These are phyloP conservation scores for Cercospora janseana DNA, from an alignment of 2,329 filamentous ascomycete genomes.

Conservation along the genomic window DNA sequence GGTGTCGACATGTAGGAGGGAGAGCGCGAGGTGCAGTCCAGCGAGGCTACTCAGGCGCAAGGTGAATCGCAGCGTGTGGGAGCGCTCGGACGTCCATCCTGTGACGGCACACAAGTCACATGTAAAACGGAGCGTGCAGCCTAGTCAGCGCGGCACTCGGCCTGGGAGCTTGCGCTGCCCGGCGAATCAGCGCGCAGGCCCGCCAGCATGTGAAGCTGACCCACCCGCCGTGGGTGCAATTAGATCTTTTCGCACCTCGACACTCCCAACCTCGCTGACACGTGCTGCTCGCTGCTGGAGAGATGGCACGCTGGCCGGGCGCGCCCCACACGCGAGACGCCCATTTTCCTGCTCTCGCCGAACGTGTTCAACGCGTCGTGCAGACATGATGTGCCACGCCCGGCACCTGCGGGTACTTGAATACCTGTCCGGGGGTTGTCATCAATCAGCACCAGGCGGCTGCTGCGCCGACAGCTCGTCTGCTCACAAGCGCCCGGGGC, in stretches of 20 bases:
- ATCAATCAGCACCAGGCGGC: not conserved
- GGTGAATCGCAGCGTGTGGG: constrained; percentile 4
- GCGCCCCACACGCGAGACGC: not conserved
- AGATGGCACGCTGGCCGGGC: not conserved
- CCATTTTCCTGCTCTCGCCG: not conserved
- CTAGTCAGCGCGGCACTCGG: not conserved
- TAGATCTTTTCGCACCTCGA: not conserved
- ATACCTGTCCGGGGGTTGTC: not conserved
- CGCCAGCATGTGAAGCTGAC: not conserved
- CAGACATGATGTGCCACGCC: not conserved
- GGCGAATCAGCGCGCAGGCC: too few species aligned
- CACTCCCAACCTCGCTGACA: not conserved
- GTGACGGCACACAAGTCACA: not conserved
- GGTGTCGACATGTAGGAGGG: constrained; percentile 16
- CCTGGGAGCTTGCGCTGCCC: not conserved
- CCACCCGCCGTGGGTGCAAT: not conserved
- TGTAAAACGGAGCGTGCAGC: not conserved
- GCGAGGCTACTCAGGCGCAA: not conserved
- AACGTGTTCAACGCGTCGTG: not conserved
- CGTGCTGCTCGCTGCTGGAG: not conserved
- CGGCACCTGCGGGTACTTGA: not conserved
- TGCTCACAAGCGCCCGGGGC: not conserved
- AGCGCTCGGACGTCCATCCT: constrained; percentile 1
- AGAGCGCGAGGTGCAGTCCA: not conserved
- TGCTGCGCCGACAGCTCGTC: not conserved